Evolutionary conservation across 306 rosid genomes (phyloP).

Genomic region (Corylus heterophylla): DNA sequence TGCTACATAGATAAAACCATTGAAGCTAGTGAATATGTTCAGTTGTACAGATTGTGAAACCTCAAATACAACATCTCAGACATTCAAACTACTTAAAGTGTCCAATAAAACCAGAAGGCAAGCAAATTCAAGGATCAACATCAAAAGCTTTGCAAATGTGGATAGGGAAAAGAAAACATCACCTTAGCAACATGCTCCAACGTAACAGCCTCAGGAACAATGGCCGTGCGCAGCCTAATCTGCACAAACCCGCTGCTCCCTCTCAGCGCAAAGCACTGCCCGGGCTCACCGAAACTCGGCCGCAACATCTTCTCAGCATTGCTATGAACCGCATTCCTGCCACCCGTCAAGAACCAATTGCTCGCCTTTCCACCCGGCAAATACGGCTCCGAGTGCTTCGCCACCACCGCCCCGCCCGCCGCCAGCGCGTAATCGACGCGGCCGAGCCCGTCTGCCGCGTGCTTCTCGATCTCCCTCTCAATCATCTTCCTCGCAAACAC

Average conservation of each 20-base stretch:
- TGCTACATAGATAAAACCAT: no score
- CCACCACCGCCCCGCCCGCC: slow-evolving; percentile 62
- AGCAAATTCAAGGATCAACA: not conserved
- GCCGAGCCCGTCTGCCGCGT: slow-evolving; percentile 92
- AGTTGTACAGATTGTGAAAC: not conserved
- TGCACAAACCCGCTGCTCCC: slow-evolving; percentile 80
- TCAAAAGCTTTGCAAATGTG: not conserved
- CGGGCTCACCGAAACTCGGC: slow-evolving; percentile 97
- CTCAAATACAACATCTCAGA: not conserved
- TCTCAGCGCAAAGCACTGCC: slow-evolving; percentile 87
- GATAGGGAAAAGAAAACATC: slow-evolving; percentile 14
- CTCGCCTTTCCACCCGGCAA: slow-evolving; percentile 32
- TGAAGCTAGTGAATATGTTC: not conserved
- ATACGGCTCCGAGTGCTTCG: slow-evolving; percentile 71
- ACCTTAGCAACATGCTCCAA: slow-evolving; percentile 97
- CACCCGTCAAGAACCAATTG: slow-evolving; percentile 47
- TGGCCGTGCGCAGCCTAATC: slow-evolving; percentile 72
- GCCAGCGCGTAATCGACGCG: slow-evolving; percentile 77
- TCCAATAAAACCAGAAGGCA: not conserved
- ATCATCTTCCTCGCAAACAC: slow-evolving; percentile 67
- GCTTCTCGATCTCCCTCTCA: slow-evolving; percentile 79
- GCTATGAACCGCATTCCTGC: slow-evolving; percentile 44
- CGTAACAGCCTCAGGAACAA: slow-evolving; percentile 86
- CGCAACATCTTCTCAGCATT: slow-evolving; percentile 74
- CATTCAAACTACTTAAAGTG: not conserved